A percentile compares a stretch with the other conserved stretches of the same genome.
These are phyloP conservation scores for Hericium coralloides DNA, from an alignment of 768 basidiomycete genomes.

Conservation along the genomic window DNA sequence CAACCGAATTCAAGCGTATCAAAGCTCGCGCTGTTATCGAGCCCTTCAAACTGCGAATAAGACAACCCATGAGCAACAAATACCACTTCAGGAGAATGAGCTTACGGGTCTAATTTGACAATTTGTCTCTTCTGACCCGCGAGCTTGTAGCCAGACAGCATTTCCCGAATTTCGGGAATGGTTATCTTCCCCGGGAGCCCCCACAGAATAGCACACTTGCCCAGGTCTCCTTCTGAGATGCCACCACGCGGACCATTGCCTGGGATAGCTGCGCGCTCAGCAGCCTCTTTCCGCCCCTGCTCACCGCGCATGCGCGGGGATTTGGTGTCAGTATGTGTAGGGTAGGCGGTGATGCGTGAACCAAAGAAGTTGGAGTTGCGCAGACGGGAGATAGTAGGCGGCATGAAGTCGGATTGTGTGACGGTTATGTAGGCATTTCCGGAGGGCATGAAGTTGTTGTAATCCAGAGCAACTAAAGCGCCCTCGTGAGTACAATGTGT, in stretches of 20 bases:
- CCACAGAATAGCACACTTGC: conserved; percentile 47
- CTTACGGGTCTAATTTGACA: conserved; percentile 43
- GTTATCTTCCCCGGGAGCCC: conserved; percentile 49
- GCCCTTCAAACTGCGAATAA: not conserved
- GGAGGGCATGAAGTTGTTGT: conserved; percentile 51
- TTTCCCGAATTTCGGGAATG: conserved; percentile 25
- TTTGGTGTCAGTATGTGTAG: conserved; percentile 5
- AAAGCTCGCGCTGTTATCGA: conserved; percentile 41
- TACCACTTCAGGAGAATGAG: conserved; percentile 5
- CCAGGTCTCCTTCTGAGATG: conserved; percentile 33
- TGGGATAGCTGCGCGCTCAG: conserved; percentile 25
- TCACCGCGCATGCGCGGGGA: conserved; percentile 26
- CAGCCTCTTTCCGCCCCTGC: conserved; percentile 31
- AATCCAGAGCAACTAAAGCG: conserved; percentile 45
- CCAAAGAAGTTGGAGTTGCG: conserved; percentile 38
- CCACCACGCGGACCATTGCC: conserved; percentile 46
- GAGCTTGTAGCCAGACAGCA: conserved; percentile 38
- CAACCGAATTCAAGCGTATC: conserved; percentile 43
- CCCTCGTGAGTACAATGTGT: too few relatives aligned
- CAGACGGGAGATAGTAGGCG: conserved; percentile 33
- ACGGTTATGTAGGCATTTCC: conserved; percentile 52
- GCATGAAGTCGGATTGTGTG: conserved; percentile 34
- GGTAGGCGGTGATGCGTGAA: conserved; percentile 28
- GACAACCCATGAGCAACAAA: conserved; percentile 6
- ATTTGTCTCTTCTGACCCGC: conserved; percentile 36